Base-by-base conservation (phyloP, 2,329 filamentous ascomycete genomes). In the Ceratocystis harringtonii region DNA sequence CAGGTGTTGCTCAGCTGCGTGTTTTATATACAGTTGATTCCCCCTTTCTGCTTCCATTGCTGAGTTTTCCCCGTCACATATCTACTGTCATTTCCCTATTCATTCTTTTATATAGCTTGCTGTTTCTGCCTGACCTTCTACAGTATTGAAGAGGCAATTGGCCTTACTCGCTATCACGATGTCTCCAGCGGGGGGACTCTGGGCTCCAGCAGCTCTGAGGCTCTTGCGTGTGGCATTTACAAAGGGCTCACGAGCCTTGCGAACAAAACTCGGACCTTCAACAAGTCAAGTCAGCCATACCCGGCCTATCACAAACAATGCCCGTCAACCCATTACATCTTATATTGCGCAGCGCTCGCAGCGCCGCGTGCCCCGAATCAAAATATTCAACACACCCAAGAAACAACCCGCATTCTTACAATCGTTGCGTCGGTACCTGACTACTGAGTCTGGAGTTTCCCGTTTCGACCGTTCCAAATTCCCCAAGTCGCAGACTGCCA, bases 101-200 rank as follows among this genome's bases (percentile, higher is more conserved):
- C 17, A 60, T 22, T 63, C 30, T 64, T 57, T 61, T 63, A 45
- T 63, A 32, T 63, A 58, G 65, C 43, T 48, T 32, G 65, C 12
- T 63, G 48, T 41, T 41, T 41, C 65, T 61, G 65, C 43, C 43
- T 45, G 65, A 25, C 55, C 60, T 44, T 64, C 55, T 66, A 28
- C 48, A 28, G 15, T 15, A 48, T 36, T 45, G 12, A 58, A 61
- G 55, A 66, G 19, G 55, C 43, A 43, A 32, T 6, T 62, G 48
- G 65, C 48, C 55, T 61, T 22, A 64, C 48, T 62, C 25, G 19
- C n/a, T 45, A 65, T 44, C 25, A 79, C 69, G 69, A 84, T 84
- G 82, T 78, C 78, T 75, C 78, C 80, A 72, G 73, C 75, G 72
- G 80, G 80, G 77, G 80, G 79, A 75, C 76, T 83, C 73, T 82